A percentile compares a stretch with the other conserved stretches of the same genome.
Conservation (phyloP, 148 eudicot species). For the Suaeda aralocaspica region DNA sequence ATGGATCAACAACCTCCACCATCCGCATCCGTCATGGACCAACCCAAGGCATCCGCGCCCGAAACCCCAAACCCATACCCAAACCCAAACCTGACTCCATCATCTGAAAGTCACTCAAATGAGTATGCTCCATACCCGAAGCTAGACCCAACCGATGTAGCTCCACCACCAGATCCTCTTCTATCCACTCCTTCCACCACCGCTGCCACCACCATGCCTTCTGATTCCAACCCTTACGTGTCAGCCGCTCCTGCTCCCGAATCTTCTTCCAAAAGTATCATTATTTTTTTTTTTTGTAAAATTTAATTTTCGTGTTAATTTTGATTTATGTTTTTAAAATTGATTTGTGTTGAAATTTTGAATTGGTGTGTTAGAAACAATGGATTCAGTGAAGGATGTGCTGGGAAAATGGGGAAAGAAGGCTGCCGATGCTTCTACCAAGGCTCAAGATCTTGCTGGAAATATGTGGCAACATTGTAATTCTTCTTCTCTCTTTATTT, state of each 20-base stretch:
- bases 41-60: constrained; percentile 9
- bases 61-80: not conserved
- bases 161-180: constrained; percentile 48
- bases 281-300: not conserved
- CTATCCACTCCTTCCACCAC: constrained; percentile 26
- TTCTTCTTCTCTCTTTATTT: constrained; percentile 16
- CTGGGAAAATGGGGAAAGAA: constrained; percentile 80
- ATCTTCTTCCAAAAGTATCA: constrained; percentile 50
- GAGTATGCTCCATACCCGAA: constrained; percentile 83
- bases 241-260: constrained; percentile 49
- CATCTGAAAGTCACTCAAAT: constrained; percentile 31
- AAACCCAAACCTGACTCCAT: constrained; percentile 4
- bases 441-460: constrained; percentile 80
- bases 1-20: constrained; percentile 7
- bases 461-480: constrained; percentile 95
- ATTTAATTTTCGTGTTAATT: not conserved
- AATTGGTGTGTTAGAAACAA: constrained; percentile 52
- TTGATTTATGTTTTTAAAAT: no score
- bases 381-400: constrained; percentile 76
- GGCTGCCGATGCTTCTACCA: constrained; percentile 78
- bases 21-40: constrained; percentile 10
- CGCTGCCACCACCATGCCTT: constrained; percentile 64
- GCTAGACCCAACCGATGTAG: constrained; percentile 67
- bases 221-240: constrained; percentile 76
- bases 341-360: not conserved